Conservation (phyloP, 78 protist species). For the Dictyostelium capitatum region DNA sequence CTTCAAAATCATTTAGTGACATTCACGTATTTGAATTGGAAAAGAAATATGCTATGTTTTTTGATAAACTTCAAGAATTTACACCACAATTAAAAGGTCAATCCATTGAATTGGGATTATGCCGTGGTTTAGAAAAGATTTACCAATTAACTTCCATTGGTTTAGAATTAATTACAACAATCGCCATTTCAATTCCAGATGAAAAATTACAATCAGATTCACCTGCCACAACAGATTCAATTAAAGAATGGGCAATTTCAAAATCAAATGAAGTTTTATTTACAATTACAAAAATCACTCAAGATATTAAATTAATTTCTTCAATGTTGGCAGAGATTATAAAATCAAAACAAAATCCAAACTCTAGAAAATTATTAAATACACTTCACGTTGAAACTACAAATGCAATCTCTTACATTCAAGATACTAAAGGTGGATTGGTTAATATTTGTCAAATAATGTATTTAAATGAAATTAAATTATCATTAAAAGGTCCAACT, state of each 20-base stretch:
- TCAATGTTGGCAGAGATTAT: constrained; percentile 49
- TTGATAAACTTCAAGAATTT: constrained; percentile 57
- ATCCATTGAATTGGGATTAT: constrained; percentile 22
- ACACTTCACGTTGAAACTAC: constrained; percentile 46
- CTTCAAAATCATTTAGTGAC: background rate
- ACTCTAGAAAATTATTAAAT: constrained; percentile 61
- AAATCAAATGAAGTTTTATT: constrained; percentile 52
- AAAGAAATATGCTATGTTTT: constrained; percentile 37
- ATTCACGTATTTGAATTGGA: constrained; percentile 51
- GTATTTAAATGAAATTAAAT: constrained; percentile 47
- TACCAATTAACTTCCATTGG: constrained; percentile 18
- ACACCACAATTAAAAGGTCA: constrained; percentile 31
- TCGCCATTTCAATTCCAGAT: constrained; percentile 12
- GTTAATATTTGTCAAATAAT: constrained; percentile 21
- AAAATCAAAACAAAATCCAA: constrained; percentile 73
- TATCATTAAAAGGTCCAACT: background rate
- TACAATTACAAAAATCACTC: constrained; percentile 29
- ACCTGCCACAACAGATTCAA: background rate
- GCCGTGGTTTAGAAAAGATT: constrained; percentile 67
- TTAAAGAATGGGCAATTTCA: constrained; percentile 36
- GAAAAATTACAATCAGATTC: constrained; percentile 17
- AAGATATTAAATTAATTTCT: constrained; percentile 53
- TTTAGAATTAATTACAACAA: constrained; percentile 24
- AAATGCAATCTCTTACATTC: constrained; percentile 32
- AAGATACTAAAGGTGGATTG: constrained; percentile 39